Evolutionary conservation across 148 eudicot species (phyloP).

Genomic region (Dianthus caryophyllus): DNA sequence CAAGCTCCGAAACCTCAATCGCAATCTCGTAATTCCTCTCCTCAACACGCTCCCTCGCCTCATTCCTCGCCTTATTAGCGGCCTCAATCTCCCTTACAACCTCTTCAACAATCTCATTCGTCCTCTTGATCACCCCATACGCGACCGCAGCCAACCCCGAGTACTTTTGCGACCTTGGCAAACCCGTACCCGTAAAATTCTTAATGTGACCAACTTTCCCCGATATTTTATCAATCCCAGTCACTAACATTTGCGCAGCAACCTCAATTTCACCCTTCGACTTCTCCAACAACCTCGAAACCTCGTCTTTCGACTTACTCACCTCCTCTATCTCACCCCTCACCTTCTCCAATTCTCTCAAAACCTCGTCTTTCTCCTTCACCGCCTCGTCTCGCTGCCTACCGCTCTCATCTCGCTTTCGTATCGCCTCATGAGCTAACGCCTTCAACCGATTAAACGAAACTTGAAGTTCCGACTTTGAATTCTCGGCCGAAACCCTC

Average conservation of each 20-base stretch:
- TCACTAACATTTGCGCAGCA: conserved; percentile 75
- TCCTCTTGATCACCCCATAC: conserved; percentile 84
- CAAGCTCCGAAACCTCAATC: conserved; percentile 91
- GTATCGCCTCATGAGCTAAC: conserved; percentile 78
- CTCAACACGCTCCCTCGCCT: conserved; percentile 72
- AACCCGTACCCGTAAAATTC: conserved; percentile 57
- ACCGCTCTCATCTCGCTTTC: conserved; percentile 72
- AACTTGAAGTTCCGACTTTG: conserved; percentile 57
- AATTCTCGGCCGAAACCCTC: conserved; percentile 54
- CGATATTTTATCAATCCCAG: conserved; percentile 83
- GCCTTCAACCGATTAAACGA: conserved; percentile 62
- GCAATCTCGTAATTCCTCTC: conserved; percentile 95
- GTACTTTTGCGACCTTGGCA: conserved; percentile 87
- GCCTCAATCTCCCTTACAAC: conserved; percentile 57
- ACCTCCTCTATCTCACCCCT: conserved; percentile 44
- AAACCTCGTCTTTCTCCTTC: conserved; percentile 46
- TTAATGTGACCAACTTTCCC: conserved; percentile 65
- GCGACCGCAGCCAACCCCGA: conserved; percentile 84
- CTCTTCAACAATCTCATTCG: conserved; percentile 94
- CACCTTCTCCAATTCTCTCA: conserved; percentile 44
- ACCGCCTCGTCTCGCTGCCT: conserved; percentile 51
- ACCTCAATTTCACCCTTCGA: conserved; percentile 64
- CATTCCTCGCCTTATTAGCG: conserved; percentile 55
- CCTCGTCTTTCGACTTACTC: conserved; percentile 47
- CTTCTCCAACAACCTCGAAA: conserved; percentile 46